Percentiles rank a stretch among this genome's conserved stretches.
These are phyloP conservation scores for Lachnellula arida DNA, from an alignment of 2,329 filamentous ascomycete genomes.

Conservation along the genomic window DNA sequence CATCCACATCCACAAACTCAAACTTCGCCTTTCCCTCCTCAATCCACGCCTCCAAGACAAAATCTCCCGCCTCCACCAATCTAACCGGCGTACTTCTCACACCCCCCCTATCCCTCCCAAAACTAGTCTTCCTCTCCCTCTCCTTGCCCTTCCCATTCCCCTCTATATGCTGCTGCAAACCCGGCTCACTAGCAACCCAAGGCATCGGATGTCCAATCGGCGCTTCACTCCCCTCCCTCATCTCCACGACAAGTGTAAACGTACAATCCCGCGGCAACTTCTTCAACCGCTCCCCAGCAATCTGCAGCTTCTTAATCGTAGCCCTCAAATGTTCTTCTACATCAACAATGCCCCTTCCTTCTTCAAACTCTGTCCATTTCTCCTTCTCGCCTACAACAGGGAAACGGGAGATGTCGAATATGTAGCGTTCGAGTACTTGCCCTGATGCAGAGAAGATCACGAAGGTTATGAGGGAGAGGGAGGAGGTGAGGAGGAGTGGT, in stretches of 20 bases:
- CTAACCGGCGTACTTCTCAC: conserved; percentile 56
- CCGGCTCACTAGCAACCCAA: conserved; percentile 53
- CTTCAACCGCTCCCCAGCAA: conserved; percentile 52
- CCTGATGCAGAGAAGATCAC: conserved; percentile 33
- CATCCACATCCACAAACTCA: neutral
- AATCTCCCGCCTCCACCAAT: conserved; percentile 58
- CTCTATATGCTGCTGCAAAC: conserved; percentile 18
- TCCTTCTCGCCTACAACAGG: conserved; percentile 34
- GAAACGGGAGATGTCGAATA: conserved; percentile 39
- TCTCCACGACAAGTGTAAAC: conserved; percentile 71
- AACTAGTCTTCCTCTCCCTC: conserved; percentile 25
- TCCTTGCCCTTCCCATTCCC: conserved; percentile 23
- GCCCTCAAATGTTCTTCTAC: conserved; percentile 70
- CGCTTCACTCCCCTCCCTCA: conserved; percentile 54
- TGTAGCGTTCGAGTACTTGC: conserved; percentile 37
- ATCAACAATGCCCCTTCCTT: conserved; percentile 46
- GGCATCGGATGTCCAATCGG: conserved; percentile 58
- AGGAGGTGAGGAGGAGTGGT: conserved; percentile 51
- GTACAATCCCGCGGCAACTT: conserved; percentile 61
- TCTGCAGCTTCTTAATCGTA: conserved; percentile 57
- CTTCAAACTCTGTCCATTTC: conserved; percentile 34
- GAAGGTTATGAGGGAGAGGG: conserved; percentile 33
- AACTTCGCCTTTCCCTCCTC: conserved; percentile 48
- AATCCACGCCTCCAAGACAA: conserved; percentile 65
- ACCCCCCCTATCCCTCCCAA: conserved; percentile 41